Conservation (phyloP, 2,329 filamentous ascomycete species). For the Colletotrichum godetiae region DNA sequence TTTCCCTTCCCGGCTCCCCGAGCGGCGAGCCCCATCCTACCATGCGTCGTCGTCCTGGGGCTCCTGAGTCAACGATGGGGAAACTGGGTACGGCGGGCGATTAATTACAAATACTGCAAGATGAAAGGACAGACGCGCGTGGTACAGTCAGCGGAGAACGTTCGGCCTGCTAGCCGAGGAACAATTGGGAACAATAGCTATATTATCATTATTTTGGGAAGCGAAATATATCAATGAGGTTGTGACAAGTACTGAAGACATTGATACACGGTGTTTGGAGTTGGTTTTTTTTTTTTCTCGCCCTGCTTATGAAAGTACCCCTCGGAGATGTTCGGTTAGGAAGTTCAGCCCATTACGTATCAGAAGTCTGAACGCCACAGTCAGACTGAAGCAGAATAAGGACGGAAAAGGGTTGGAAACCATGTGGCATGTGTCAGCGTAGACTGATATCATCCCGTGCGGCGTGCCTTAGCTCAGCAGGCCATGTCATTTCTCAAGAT, state of each 20-base stretch:
- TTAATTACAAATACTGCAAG: conserved; percentile 32
- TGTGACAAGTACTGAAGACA: background rate
- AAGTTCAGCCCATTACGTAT: background rate
- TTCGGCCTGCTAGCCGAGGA: background rate
- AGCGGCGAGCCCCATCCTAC: background rate
- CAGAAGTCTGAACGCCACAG: background rate
- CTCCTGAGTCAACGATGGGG: conserved; percentile 24
- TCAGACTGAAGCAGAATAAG: background rate
- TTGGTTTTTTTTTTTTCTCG: background rate
- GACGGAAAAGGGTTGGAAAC: background rate
- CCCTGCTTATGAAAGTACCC: background rate
- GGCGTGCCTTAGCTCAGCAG: background rate
- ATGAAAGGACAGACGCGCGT: conserved; percentile 8
- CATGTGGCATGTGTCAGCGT: conserved; percentile 4
- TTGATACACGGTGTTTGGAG: background rate
- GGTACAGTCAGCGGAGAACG: background rate
- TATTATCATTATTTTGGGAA: background rate
- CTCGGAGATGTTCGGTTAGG: background rate
- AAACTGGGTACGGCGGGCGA: conserved; percentile 21
- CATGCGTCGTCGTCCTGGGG: background rate
- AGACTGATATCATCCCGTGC: background rate
- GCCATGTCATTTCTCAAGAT: conserved; percentile 5
- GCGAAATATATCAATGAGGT: background rate
- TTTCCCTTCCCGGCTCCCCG: background rate
- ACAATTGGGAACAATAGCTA: background rate